phyloP scores from a whole-genome alignment of 768 basidiomycete species.

The Collybia sordida region DNA sequence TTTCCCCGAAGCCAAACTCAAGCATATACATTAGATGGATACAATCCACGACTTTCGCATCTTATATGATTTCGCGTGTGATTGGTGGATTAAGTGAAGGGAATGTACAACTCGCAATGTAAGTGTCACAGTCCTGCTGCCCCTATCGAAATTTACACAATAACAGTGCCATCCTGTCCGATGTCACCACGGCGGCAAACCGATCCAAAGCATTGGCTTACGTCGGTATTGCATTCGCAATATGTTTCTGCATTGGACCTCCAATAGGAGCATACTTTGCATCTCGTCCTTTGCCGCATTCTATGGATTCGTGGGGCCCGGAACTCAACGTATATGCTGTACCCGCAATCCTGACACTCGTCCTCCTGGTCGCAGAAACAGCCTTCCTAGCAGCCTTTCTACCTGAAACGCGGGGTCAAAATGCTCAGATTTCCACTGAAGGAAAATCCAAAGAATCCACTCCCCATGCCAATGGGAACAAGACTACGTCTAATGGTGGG shows the following conservation, averaged over 20 bases:
- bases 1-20: slow-evolving; percentile 1
- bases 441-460: slow-evolving; percentile 16
- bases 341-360: slow-evolving; percentile 83
- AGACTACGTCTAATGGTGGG: slow-evolving; percentile 19
- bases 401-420: slow-evolving; percentile 80
- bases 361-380: slow-evolving; percentile 79
- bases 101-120: slow-evolving; percentile 96
- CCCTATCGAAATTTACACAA: no score
- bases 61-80: slow-evolving; percentile 86
- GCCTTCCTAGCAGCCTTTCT: slow-evolving; percentile 70
- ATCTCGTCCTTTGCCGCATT: slow-evolving; percentile 70
- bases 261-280: slow-evolving; percentile 97
- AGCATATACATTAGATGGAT: slow-evolving; percentile 65
- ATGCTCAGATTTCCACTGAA: slow-evolving; percentile 18
- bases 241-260: slow-evolving; percentile 92
- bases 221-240: slow-evolving; percentile 94
- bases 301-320: slow-evolving; percentile 50
- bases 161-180: slow-evolving; percentile 86
- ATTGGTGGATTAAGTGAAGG: slow-evolving; percentile 95
- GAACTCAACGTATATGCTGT: slow-evolving; percentile 88
- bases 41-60: slow-evolving; percentile 85
- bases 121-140: slow-evolving; percentile 24
- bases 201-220: slow-evolving; percentile 87
- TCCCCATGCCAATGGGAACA: slow-evolving; percentile 14
- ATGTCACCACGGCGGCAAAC: slow-evolving; percentile 77